These are phyloP conservation scores for Alopecurus myosuroides DNA, from an alignment of 176 grass and related monocot genomes.

Conservation along the genomic window DNA sequence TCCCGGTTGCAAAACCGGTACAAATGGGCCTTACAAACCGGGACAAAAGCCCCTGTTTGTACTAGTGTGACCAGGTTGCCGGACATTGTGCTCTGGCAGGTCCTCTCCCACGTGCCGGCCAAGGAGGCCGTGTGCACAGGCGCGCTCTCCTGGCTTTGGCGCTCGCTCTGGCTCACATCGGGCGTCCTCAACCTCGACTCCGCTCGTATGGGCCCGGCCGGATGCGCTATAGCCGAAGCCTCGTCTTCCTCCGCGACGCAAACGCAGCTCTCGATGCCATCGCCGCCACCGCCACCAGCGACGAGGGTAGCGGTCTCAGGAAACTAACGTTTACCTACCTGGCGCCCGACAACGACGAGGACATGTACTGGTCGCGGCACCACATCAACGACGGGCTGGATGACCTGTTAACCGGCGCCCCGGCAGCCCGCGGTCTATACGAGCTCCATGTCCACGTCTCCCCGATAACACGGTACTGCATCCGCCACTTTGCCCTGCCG, in stretches of 20 bases:
- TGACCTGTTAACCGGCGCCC: not conserved
- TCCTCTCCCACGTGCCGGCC: not conserved
- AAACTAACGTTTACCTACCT: not conserved
- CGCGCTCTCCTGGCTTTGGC: not conserved
- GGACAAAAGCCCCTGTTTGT: no score
- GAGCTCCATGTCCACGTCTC: not conserved
- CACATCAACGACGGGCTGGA: not conserved
- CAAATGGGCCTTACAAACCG: no score
- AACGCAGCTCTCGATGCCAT: not conserved
- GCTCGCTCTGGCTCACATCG: not conserved
- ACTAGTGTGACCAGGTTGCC: not conserved
- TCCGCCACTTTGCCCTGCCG: not conserved
- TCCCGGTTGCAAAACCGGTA: no score
- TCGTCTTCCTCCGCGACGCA: not conserved
- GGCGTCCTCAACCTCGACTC: not conserved
- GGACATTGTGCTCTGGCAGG: not conserved
- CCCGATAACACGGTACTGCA: not conserved
- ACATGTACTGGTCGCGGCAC: not conserved
- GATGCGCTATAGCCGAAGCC: not conserved
- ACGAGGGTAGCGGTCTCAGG: not conserved
- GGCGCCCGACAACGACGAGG: not conserved
- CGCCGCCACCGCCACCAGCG: not conserved
- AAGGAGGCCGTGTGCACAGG: not conserved
- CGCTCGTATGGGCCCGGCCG: not conserved
- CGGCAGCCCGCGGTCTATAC: not conserved